Percentiles rank a stretch among this genome's conserved stretches.
These are phyloP conservation scores for Benincasa hispida DNA, from an alignment of 306 rosid genomes.

Conservation along the genomic window DNA sequence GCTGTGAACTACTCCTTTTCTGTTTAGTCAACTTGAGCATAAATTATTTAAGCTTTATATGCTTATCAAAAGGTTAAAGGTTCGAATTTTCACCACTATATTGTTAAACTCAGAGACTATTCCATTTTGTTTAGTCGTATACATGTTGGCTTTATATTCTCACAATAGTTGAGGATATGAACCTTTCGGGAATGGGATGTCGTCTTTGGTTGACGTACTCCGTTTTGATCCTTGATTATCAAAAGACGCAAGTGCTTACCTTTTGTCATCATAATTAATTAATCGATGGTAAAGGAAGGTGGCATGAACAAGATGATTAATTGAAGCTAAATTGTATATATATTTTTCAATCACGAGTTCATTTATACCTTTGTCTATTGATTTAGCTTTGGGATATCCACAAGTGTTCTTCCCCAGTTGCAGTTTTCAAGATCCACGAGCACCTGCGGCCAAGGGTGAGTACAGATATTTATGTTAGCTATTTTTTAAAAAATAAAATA, in stretches of 20 bases:
- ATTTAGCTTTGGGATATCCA: slow-evolving; percentile 61
- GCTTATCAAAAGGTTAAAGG: too few species aligned
- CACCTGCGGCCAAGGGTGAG: slow-evolving; percentile 52
- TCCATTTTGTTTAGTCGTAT: neutral
- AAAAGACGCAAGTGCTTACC: neutral
- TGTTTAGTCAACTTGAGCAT: neutral
- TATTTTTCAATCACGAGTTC: neutral
- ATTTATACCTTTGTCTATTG: slow-evolving; percentile 1
- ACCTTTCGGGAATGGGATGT: neutral
- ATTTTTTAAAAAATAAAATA: too few species aligned
- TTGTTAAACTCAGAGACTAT: too few species aligned
- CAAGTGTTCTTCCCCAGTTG: slow-evolving; percentile 53
- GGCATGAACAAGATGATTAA: neutral
- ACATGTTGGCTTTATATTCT: neutral
- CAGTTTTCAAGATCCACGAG: slow-evolving; percentile 48
- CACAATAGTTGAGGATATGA: neutral
- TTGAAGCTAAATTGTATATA: neutral
- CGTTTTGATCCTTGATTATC: neutral
- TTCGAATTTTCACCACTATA: too few species aligned
- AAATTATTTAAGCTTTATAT: too few species aligned
- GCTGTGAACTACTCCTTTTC: neutral
- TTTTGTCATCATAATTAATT: neutral
- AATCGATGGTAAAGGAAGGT: neutral
- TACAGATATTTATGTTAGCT: neutral
- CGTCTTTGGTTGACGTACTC: neutral